A percentile compares a stretch with the other conserved stretches of the same genome.
These are phyloP conservation scores for Verbena officinalis DNA, from an alignment of 257 asterid genomes.

Conservation along the genomic window DNA sequence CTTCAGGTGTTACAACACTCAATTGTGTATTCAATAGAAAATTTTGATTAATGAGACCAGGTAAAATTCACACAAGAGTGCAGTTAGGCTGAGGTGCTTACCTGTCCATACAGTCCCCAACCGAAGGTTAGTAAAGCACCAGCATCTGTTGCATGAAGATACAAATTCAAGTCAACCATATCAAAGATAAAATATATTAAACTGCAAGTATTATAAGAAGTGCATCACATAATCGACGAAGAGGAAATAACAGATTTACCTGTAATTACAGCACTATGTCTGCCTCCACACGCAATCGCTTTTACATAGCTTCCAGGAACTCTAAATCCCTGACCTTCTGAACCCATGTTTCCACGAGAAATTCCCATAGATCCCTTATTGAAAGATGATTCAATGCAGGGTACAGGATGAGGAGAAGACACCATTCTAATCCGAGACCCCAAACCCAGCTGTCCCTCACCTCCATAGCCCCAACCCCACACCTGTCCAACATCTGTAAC, in stretches of 20 bases:
- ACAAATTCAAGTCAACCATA: slow-evolving; percentile 24
- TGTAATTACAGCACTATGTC: slow-evolving; percentile 94
- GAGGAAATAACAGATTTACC: slow-evolving; percentile 42
- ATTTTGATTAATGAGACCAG: slow-evolving; percentile 16
- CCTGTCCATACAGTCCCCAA: slow-evolving; percentile 99
- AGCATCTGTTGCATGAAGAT: slow-evolving; percentile 64
- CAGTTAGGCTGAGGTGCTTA: slow-evolving; percentile 33
- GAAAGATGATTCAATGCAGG: slow-evolving; percentile 72
- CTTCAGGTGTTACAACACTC: not conserved
- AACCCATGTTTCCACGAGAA: slow-evolving; percentile 59
- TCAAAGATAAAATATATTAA: not conserved
- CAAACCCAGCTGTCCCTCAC: slow-evolving; percentile 97
- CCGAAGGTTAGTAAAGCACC: slow-evolving; percentile 94
- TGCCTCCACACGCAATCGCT: slow-evolving; percentile 97
- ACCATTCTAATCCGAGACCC: slow-evolving; percentile 95
- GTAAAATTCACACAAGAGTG: slow-evolving; percentile 1
- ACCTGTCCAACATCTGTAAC: slow-evolving; percentile 95
- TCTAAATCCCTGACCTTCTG: slow-evolving; percentile 64
- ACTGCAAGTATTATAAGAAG: slow-evolving; percentile 6
- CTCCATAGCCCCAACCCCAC: slow-evolving; percentile 99
- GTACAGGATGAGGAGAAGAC: slow-evolving; percentile 94
- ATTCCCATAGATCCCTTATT: slow-evolving; percentile 51
- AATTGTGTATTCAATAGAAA: not conserved
- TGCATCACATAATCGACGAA: not conserved
- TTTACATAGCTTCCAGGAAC: slow-evolving; percentile 82